Percentiles rank a stretch among this genome's conserved stretches.
Evolutionary conservation across 306 rosid species (phyloP).

Genomic region (Dalbergia cultrata): DNA sequence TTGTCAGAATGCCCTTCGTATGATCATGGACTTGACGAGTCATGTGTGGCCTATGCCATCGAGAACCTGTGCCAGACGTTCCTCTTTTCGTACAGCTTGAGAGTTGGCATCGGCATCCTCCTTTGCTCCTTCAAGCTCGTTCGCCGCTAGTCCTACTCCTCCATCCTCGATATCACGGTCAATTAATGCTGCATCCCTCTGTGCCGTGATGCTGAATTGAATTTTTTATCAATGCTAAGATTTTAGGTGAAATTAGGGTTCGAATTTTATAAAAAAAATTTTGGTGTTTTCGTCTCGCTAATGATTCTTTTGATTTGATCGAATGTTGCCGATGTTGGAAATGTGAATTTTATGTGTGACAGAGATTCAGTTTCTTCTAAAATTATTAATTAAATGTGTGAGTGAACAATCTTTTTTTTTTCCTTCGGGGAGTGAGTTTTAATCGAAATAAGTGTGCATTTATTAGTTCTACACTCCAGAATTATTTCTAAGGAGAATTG

Average conservation of each 20-base stretch:
- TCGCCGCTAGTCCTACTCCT: slow-evolving; percentile 85
- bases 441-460: background rate
- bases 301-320: background rate
- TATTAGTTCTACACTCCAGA: no score
- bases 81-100: slow-evolving; percentile 86
- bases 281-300: background rate
- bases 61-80: slow-evolving; percentile 95
- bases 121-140: slow-evolving; percentile 99
- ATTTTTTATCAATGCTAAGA: background rate
- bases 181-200: background rate
- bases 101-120: slow-evolving; percentile 93
- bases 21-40: slow-evolving; percentile 72
- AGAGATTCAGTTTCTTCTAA: background rate
- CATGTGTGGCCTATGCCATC: slow-evolving; percentile 90
- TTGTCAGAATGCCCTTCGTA: slow-evolving; percentile 63
- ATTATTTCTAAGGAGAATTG: no score
- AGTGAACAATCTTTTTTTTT: no score
- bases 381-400: background rate
- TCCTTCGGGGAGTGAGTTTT: background rate
- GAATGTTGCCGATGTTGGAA: background rate
- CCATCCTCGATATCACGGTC: slow-evolving; percentile 94
- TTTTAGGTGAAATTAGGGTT: slow-evolving; percentile 42
- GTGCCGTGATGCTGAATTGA: no score
- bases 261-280: background rate
- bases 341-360: background rate